These are phyloP conservation scores for Tetrapyrgos nigripes DNA, from an alignment of 1,284 basidiomycete species.

Conservation along the genomic window DNA sequence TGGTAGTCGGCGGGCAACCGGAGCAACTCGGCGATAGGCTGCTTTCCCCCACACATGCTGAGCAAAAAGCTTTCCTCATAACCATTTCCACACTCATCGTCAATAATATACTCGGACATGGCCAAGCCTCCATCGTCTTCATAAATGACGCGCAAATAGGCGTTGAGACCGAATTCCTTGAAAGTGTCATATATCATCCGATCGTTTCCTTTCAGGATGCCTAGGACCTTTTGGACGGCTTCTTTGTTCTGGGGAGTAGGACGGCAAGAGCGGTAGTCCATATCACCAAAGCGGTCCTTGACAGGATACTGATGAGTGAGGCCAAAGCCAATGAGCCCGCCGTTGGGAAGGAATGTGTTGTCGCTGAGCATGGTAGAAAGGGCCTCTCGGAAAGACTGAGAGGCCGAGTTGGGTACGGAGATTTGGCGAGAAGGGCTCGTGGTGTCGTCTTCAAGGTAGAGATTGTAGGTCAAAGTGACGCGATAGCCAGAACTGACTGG, in stretches of 20 bases:
- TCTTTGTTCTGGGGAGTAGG: background rate
- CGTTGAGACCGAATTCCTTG: background rate
- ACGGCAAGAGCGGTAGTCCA: background rate
- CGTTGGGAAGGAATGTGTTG: constrained; percentile 42
- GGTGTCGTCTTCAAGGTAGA: constrained; percentile 29
- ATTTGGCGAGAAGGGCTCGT: too few species aligned
- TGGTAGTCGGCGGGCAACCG: too few species aligned
- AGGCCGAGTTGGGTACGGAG: constrained; percentile 15
- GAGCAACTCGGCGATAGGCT: too few species aligned
- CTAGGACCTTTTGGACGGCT: background rate
- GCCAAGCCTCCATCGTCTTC: too few species aligned
- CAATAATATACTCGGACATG: too few species aligned
- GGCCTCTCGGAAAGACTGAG: too few species aligned
- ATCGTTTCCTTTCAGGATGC: background rate
- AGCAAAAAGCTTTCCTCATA: too few species aligned
- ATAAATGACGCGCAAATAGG: too few species aligned
- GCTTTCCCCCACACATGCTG: too few species aligned
- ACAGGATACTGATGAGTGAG: constrained; percentile 35
- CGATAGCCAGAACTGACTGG: constrained; percentile 44
- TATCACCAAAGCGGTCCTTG: background rate
- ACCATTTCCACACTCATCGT: too few species aligned
- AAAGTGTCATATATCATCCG: too few species aligned
- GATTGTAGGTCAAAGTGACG: constrained; percentile 48
- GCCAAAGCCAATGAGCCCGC: constrained; percentile 41
- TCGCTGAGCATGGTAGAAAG: constrained; percentile 29